A percentile compares a stretch with the other conserved stretches of the same genome.
phyloP scores from a whole-genome alignment of 192 early-diverging fungal species.

The Coemansia pectinata region DNA sequence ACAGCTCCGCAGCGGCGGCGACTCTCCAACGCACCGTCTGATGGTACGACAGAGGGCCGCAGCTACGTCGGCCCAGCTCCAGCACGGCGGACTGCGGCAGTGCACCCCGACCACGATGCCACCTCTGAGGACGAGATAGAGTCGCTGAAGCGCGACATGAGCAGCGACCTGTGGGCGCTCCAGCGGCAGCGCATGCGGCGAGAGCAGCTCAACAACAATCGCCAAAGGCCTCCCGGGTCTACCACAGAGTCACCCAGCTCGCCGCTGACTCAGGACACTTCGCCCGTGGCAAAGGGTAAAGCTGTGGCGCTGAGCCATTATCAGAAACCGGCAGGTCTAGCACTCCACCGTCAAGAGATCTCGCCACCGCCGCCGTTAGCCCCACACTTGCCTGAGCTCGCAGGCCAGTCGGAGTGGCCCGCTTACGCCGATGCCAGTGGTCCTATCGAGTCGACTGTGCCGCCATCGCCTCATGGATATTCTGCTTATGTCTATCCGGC shows the following conservation, averaged over 20 bases:
- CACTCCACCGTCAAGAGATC: constrained; percentile 3
- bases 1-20: constrained; percentile 27
- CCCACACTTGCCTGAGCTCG: constrained; percentile 21
- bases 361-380: constrained; percentile 7
- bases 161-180: constrained; percentile 43
- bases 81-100: constrained; percentile 16
- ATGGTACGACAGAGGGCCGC: constrained; percentile 28
- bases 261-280: constrained; percentile 17
- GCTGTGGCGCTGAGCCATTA: neutral
- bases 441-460: constrained; percentile 5
- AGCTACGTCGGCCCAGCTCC: constrained; percentile 21
- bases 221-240: constrained; percentile 11
- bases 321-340: constrained; percentile 10
- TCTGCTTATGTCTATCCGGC: neutral
- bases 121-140: constrained; percentile 54
- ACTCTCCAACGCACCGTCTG: constrained; percentile 42
- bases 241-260: constrained; percentile 17
- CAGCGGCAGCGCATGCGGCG: constrained; percentile 48
- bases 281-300: neutral
- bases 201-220: constrained; percentile 22
- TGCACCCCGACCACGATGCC: constrained; percentile 12
- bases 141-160: constrained; percentile 48
- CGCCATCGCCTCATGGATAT: constrained; percentile 2
- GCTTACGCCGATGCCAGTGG: constrained; percentile 10
- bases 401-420: constrained; percentile 13